Base-by-base conservation (phyloP, 352 stramenopile species). In the Phytopythium mirpurense region DNA sequence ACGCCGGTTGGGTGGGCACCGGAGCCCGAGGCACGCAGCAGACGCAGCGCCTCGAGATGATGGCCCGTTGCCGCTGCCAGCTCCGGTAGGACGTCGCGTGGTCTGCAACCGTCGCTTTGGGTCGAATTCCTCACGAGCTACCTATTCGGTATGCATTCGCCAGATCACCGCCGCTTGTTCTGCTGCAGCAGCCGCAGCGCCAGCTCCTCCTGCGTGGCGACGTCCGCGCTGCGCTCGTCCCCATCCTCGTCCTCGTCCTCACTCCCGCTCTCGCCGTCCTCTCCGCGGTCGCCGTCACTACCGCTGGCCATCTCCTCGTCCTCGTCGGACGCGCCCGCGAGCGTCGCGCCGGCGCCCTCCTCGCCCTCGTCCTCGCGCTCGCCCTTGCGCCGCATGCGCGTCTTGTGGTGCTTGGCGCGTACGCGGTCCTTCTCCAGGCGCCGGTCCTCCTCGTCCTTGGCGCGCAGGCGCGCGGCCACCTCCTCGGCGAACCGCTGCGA, bases 321-420 rank as follows among this genome's bases (percentile, higher is more conserved):
- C 23, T 67, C 53, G 45, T 81, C 78, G 7, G 54, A 74, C 24
- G 23, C 62, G 11, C 50, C 48, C 7, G 38, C 59, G 29, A 71
- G 56, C 24, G 48, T 53, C 24, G 56, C 65, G 31, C 65, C 62
- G 5, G 32, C 23, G 36, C 59, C 52, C 27, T 42, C 63, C 23
- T 70, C 69, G 10, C 73, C 64, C 11, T 72, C 69, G 19, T 60
- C 64, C 14, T 77, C 72, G 24, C 79, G 74, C 52, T 92, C 76
- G 57, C 82, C 81, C 72, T 95, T 93, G 42, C 68, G 42, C 61
- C 92, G 93, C 57, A 88, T 78, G 56, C 88, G 81, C 61, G 86
- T 90, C 72, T 96, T 94, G 59, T 88, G 72, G 62, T 96, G 83
- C 67, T 95, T 97, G 31, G 86, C 87, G 44, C 86, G 83, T 68